phyloP scores from a whole-genome alignment of 2,329 filamentous ascomycete species.

The Pseudogymnoascus sp. region DNA sequence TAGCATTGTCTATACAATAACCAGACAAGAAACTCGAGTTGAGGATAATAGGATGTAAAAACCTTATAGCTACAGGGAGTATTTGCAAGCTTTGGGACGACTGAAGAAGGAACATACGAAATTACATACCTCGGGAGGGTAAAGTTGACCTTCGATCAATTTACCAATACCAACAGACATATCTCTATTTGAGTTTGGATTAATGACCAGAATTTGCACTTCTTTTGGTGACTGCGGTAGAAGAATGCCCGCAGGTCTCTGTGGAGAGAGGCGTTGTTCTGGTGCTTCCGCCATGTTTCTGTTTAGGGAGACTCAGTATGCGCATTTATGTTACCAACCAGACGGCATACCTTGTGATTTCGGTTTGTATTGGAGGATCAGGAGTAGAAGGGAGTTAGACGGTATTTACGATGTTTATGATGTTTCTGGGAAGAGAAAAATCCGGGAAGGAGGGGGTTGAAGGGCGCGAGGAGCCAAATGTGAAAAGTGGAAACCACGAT shows the following conservation, averaged over 20 bases:
- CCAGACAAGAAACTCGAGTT: neutral
- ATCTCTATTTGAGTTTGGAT: constrained; percentile 65
- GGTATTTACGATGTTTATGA: neutral
- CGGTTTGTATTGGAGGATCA: neutral
- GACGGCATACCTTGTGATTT: neutral
- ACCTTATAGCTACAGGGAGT: neutral
- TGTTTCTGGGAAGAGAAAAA: neutral
- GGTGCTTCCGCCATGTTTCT: neutral
- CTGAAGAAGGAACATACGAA: neutral
- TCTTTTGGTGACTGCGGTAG: constrained; percentile 23
- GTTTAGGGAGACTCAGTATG: neutral
- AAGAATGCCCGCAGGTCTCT: neutral
- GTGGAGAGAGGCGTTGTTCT: neutral
- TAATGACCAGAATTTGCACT: constrained; percentile 57
- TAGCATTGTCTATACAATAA: neutral
- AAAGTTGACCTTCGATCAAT: constrained; percentile 33
- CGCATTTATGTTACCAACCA: neutral
- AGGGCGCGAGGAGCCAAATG: neutral
- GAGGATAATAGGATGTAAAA: neutral
- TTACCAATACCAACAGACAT: constrained; percentile 63
- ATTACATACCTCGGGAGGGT: neutral
- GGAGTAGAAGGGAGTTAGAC: neutral
- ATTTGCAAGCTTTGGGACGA: no score
- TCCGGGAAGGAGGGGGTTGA: neutral
- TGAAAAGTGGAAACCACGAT: constrained; percentile 7